Evolutionary conservation across 176 grass and related monocot genomes (phyloP).

Genomic region (Rhynchospora breviuscula): DNA sequence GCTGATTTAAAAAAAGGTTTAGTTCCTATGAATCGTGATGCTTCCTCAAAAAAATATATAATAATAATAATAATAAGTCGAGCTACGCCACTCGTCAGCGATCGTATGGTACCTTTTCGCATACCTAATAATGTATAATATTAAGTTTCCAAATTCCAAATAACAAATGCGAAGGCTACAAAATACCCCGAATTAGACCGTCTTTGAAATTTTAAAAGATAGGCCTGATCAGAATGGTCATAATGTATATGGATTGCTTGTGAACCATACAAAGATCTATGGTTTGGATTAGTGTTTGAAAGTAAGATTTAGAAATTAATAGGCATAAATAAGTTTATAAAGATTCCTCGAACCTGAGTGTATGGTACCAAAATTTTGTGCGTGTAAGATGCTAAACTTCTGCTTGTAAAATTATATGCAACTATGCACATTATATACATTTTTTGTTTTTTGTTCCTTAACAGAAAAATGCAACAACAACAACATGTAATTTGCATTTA

Average conservation of each 20-base stretch:
- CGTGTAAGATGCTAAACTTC: no score
- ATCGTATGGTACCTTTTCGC: background rate
- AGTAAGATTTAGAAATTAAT: background rate
- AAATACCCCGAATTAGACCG: background rate
- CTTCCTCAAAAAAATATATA: background rate
- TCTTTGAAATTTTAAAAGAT: background rate
- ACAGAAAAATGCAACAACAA: slow-evolving; percentile 11
- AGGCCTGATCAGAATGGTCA: no score
- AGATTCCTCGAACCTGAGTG: background rate
- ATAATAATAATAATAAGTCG: background rate
- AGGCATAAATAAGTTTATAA: background rate
- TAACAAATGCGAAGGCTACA: background rate
- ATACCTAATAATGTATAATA: background rate
- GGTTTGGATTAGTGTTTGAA: background rate
- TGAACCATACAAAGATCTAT: background rate
- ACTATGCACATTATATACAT: no score
- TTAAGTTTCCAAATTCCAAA: background rate
- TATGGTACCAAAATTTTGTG: background rate
- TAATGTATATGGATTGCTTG: background rate
- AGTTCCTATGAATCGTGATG: no score
- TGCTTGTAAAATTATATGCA: no score
- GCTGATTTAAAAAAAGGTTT: no score
- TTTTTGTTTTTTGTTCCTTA: no score
- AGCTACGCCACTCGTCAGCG: background rate
- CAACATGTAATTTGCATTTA: slow-evolving; percentile 1